These are phyloP conservation scores for Amborella trichopoda DNA, from an alignment of 164 flowering plant genomes.

Conservation along the genomic window DNA sequence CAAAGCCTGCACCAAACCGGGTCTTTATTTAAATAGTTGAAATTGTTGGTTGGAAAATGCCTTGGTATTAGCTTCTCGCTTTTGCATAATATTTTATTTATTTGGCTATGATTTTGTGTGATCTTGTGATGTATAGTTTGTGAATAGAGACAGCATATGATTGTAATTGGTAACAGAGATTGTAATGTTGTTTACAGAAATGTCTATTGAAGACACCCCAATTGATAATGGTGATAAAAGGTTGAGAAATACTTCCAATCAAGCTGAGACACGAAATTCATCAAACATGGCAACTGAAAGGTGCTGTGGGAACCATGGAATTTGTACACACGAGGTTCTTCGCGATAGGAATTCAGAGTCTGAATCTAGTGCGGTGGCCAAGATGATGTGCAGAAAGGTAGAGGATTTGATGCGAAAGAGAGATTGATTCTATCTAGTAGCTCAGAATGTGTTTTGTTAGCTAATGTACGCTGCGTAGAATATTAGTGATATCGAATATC, in stretches of 20 bases:
- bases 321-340: conserved; percentile 86
- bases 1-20: no score
- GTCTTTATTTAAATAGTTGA: no score
- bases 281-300: conserved; percentile 26
- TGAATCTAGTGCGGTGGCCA: conserved; percentile 13
- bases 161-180: no score
- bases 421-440: no score
- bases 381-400: conserved; percentile 61
- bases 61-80: no score
- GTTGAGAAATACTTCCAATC: conserved; percentile 12
- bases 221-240: conserved; percentile 14
- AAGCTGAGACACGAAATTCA: conserved; percentile 8
- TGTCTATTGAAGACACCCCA: conserved; percentile 19
- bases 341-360: conserved; percentile 41
- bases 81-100: no score
- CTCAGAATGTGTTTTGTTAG: background rate
- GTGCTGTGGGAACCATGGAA: conserved; percentile 66
- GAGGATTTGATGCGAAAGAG: background rate
- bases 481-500: no score
- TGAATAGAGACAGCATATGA: no score
- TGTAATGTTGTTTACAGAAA: no score
- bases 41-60: no score
- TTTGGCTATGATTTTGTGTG: no score
- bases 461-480: background rate
- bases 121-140: no score